Evolutionary conservation across 1,284 basidiomycete genomes (phyloP).

Genomic region (Blastosporella zonata): DNA sequence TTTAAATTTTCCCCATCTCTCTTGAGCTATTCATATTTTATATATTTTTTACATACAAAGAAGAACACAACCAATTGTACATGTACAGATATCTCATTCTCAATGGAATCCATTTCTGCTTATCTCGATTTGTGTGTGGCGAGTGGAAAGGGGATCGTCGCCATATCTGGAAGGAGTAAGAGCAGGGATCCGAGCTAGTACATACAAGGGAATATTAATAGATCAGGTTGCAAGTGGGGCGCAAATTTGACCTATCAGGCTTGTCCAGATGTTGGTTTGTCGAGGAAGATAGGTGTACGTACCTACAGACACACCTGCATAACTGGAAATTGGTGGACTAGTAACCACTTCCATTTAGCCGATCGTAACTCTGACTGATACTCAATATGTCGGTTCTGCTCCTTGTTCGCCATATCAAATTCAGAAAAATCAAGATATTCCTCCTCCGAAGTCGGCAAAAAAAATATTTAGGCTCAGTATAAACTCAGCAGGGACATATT

Average conservation of each 20-base stretch:
- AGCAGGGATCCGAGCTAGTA: neutral
- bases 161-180: neutral
- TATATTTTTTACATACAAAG: conserved; percentile 3
- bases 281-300: conserved; percentile 1
- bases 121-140: neutral
- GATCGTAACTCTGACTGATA: too few species aligned
- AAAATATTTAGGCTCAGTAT: conserved; percentile 2
- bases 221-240: neutral
- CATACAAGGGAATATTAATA: neutral
- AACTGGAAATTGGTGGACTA: neutral
- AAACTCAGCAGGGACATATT: neutral
- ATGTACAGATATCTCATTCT: conserved; percentile 5
- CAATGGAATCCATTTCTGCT: conserved; percentile 2
- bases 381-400: too few species aligned
- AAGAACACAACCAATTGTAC: conserved; percentile 9
- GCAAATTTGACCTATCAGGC: neutral
- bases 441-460: neutral
- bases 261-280: conserved; percentile 5
- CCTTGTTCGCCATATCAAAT: too few species aligned
- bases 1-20: neutral
- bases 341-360: too few species aligned
- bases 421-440: neutral
- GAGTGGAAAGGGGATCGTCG: neutral
- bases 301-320: neutral
- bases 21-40: conserved; percentile 3